These are phyloP conservation scores for Venturia pyrina DNA, from an alignment of 2,329 filamentous ascomycete species.

Conservation along the genomic window DNA sequence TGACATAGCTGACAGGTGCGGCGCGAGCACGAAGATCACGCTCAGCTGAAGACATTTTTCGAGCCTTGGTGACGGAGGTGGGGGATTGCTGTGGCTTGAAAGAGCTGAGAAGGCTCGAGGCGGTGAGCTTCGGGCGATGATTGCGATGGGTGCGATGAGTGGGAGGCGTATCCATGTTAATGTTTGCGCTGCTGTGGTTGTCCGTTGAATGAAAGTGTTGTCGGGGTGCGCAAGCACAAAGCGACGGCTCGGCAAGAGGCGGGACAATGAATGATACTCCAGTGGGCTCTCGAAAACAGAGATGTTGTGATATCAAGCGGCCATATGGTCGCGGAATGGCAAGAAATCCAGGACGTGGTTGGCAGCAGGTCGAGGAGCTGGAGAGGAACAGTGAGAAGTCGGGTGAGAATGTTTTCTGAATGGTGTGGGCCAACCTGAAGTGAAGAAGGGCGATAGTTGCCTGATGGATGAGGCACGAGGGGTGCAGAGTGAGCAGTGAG, in stretches of 20 bases:
- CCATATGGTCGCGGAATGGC: not conserved
- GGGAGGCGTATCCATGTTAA: not conserved
- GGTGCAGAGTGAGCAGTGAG: not conserved
- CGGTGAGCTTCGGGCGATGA: not conserved
- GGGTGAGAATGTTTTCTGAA: not conserved
- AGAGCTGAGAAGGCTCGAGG: slow-evolving; percentile 18
- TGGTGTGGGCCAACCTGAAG: not conserved
- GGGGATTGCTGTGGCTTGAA: slow-evolving; percentile 21
- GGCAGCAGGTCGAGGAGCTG: not conserved
- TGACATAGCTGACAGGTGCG: slow-evolving; percentile 9
- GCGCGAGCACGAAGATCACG: not conserved
- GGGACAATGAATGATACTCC: not conserved
- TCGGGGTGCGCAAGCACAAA: not conserved
- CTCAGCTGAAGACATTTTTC: slow-evolving; percentile 9
- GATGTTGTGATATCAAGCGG: not conserved
- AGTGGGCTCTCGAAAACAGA: not conserved
- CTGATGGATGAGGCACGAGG: not conserved
- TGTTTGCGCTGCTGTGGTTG: not conserved
- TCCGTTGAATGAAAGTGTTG: not conserved
- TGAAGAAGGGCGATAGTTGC: not conserved
- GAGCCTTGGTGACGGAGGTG: slow-evolving; percentile 15
- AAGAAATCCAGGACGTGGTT: not conserved
- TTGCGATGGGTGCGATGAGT: not conserved
- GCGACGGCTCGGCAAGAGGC: not conserved
- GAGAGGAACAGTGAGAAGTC: not conserved